Conservation (phyloP, 2,329 filamentous ascomycete species). For the Fusarium burgessii region DNA sequence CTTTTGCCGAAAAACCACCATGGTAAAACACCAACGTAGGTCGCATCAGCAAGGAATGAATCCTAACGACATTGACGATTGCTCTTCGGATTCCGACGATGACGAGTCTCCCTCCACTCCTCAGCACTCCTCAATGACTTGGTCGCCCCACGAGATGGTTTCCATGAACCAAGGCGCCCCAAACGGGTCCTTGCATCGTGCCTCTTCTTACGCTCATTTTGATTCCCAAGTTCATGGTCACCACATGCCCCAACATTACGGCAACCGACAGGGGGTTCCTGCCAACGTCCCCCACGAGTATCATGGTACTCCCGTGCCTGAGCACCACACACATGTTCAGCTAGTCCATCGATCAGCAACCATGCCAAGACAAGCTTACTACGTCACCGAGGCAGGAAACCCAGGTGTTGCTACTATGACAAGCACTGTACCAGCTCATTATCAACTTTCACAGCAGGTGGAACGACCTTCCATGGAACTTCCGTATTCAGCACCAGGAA, state of each 20-base stretch:
- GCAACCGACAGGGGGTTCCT: constrained; percentile 61
- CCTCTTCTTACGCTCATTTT: constrained; percentile 67
- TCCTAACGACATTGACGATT: constrained; percentile 66
- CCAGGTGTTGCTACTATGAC: constrained; percentile 73
- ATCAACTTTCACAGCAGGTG: constrained; percentile 64
- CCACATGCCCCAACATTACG: constrained; percentile 55
- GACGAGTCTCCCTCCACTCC: constrained; percentile 71
- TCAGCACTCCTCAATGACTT: constrained; percentile 63
- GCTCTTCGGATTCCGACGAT: constrained; percentile 67
- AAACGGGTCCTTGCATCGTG: constrained; percentile 59
- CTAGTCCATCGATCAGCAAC: constrained; percentile 63
- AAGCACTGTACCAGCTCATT: constrained; percentile 61
- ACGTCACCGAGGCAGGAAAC: constrained; percentile 71
- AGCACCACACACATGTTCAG: constrained; percentile 59
- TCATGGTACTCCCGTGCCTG: constrained; percentile 56
- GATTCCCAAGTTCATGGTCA: constrained; percentile 59
- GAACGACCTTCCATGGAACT: constrained; percentile 63
- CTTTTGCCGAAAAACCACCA: constrained; percentile 79
- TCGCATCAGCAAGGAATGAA: constrained; percentile 71
- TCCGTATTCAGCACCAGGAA: constrained; percentile 61
- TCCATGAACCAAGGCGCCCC: constrained; percentile 53
- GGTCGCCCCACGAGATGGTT: constrained; percentile 61
- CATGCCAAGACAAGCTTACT: constrained; percentile 63
- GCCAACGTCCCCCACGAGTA: constrained; percentile 58
- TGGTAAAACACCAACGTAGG: constrained; percentile 74